These are phyloP conservation scores for Elaeagnus macrophylla DNA, from an alignment of 306 rosid genomes.

Conservation along the genomic window DNA sequence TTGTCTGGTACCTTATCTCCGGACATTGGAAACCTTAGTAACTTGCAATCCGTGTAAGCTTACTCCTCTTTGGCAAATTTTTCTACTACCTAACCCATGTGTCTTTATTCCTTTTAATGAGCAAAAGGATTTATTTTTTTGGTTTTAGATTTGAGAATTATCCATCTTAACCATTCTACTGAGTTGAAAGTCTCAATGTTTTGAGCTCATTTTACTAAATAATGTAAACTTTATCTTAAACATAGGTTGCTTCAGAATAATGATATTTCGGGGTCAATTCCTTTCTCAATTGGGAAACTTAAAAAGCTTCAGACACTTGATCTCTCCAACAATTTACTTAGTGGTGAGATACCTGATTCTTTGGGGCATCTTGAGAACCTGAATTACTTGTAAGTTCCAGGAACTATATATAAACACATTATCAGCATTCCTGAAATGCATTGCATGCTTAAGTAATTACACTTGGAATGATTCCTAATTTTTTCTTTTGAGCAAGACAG, in stretches of 20 bases:
- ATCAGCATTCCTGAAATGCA: slow-evolving; percentile 10
- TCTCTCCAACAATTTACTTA: slow-evolving; percentile 71
- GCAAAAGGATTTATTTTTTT: no score
- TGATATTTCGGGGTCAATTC: slow-evolving; percentile 75
- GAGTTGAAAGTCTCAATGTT: slow-evolving; percentile 6
- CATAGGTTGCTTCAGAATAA: slow-evolving; percentile 91
- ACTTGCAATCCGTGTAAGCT: slow-evolving; percentile 87
- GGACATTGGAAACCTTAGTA: slow-evolving; percentile 69
- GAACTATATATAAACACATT: neutral
- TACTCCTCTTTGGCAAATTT: slow-evolving; percentile 8
- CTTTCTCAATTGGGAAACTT: slow-evolving; percentile 59
- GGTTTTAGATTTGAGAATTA: no score
- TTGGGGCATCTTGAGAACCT: slow-evolving; percentile 74
- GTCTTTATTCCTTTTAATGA: neutral
- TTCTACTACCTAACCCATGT: no score
- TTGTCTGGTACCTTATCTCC: slow-evolving; percentile 84
- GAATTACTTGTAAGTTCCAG: slow-evolving; percentile 74
- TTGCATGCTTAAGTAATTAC: slow-evolving; percentile 6
- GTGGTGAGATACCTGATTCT: slow-evolving; percentile 72
- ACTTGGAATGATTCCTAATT: slow-evolving; percentile 12
- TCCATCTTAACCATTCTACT: no score
- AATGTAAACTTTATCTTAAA: slow-evolving; percentile 2
- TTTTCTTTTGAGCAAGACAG: slow-evolving; percentile 44
- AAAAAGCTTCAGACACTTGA: slow-evolving; percentile 90
- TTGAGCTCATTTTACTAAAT: neutral